Evolutionary conservation across 129 eudicot species (phyloP), one percentile per base, ranked within the genome.

Genomic region (Helichrysum umbraculigerum): DNA sequence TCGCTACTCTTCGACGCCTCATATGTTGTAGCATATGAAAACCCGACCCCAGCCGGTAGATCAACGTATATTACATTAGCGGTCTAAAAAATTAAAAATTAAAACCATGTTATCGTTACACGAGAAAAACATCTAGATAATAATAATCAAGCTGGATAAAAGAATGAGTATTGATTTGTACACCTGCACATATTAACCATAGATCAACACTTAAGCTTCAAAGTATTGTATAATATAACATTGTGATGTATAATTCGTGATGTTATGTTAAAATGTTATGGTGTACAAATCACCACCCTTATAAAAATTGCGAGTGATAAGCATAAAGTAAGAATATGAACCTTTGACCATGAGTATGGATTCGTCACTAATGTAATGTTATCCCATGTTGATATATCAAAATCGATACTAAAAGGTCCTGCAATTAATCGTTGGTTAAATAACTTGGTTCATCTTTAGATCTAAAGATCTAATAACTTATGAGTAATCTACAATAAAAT

Each of bases 61-160:
- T 83, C 87, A 6, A 83, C n/a, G 30, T 52, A 83, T 39, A 83
- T 83, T 15, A 83, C 64, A 25, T 35, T 83, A 10, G 84, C 76
- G 0, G 52, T 81, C 87, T 83, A 58, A 66, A 72, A 78, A 25
- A 25, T 25, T 25, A 25, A 19, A 30, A 28, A 6, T 47, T 4
- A 64, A 5, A n/a, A 44, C 33, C 30, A 41, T 35, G 54, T 65
- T 0, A 2, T 50, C 6, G 12, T 30, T 32, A 10, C 21, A 17
- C 21, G 1, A 4, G 35, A 32, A 14, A 29, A 6, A 28, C 9
- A 30, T 25, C n/a, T 15, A 63, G 11, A 62, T 3, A 3, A 60
- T 14, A 3, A 10, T 28, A 21, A 10, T 54, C 4, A 29, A 62
- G 29, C 68, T 21, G 14, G 7, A 14, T 28, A 12, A 22, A 3